Evolutionary conservation across 139 green algal species (phyloP).

Genomic region (Chlamydomonas incerta): DNA sequence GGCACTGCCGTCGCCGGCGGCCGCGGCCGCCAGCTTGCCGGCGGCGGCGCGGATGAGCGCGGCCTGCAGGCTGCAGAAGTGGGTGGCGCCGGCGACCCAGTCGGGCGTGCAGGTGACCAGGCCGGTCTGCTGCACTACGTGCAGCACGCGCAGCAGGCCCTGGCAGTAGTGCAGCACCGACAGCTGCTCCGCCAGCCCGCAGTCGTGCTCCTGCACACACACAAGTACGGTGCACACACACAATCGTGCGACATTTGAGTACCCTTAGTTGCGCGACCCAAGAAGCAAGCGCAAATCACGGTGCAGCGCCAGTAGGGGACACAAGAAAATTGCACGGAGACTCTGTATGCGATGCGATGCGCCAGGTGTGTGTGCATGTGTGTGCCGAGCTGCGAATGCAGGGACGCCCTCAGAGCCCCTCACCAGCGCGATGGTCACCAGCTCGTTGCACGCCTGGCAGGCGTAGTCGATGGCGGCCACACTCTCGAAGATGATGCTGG

Average conservation of each 20-base stretch:
- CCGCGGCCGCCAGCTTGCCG: not conserved
- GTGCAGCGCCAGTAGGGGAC: too few species aligned
- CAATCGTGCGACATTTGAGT: too few species aligned
- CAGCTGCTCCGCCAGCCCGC: not conserved
- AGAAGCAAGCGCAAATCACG: too few species aligned
- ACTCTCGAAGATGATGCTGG: not conserved
- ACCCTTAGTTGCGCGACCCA: too few species aligned
- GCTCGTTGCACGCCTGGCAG: not conserved
- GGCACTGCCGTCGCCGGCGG: not conserved
- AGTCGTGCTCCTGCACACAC: too few species aligned
- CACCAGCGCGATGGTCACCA: not conserved
- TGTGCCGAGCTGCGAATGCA: too few species aligned
- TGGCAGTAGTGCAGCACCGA: conserved; percentile 27
- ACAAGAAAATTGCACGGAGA: too few species aligned
- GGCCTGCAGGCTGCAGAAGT: not conserved
- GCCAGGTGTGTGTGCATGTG: too few species aligned
- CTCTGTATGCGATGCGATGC: too few species aligned
- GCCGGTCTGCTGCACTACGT: conserved; percentile 5
- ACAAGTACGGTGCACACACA: too few species aligned
- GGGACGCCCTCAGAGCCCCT: too few species aligned
- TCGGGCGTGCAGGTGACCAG: not conserved
- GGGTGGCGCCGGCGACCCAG: not conserved
- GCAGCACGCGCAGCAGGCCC: conserved; percentile 21
- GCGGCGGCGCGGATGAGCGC: not conserved
- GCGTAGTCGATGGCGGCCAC: not conserved